A percentile compares a stretch with the other conserved stretches of the same genome.
Evolutionary conservation across 352 stramenopile species (phyloP).

Genomic region (Pythium dissotocum): DNA sequence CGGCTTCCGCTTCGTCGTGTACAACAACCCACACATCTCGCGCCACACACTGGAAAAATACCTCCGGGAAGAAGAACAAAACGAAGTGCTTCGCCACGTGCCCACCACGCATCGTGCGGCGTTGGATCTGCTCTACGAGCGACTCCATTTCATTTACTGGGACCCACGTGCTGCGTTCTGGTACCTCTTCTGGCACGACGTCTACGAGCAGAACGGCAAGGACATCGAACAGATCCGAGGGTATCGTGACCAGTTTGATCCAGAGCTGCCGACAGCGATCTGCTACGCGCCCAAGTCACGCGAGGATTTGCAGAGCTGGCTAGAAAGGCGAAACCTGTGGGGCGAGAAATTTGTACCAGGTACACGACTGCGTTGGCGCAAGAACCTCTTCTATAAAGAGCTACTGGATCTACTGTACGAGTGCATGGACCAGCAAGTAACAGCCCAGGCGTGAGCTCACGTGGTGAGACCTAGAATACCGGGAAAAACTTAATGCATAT

Average conservation of each 20-base stretch:
- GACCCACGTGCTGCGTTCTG: constrained; percentile 36
- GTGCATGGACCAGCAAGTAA: constrained; percentile 2
- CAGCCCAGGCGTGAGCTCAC: too few relatives aligned
- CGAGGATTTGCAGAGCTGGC: constrained; percentile 32
- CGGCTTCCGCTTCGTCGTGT: constrained; percentile 51
- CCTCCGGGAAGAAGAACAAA: constrained; percentile 31
- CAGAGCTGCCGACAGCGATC: constrained; percentile 27
- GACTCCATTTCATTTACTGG: constrained; percentile 30
- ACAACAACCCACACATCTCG: constrained; percentile 37
- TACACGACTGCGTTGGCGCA: constrained; percentile 7
- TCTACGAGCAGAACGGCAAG: constrained; percentile 35
- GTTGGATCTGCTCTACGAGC: constrained; percentile 38
- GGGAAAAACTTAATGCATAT: too few relatives aligned
- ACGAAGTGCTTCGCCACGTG: constrained; percentile 25
- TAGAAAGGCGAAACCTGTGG: constrained; percentile 18
- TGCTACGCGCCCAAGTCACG: constrained; percentile 37
- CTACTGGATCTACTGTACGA: constrained; percentile 16
- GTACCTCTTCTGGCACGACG: constrained; percentile 52
- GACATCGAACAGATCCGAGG: constrained; percentile 27
- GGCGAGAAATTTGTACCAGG: not conserved
- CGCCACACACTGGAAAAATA: constrained; percentile 31
- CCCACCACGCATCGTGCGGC: constrained; percentile 19
- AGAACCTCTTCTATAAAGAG: constrained; percentile 13
- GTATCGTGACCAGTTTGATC: constrained; percentile 14
- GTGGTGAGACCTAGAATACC: too few relatives aligned